Base-by-base conservation (phyloP, 2,329 filamentous ascomycete genomes). In the Aaosphaeria pasadenensis region DNA sequence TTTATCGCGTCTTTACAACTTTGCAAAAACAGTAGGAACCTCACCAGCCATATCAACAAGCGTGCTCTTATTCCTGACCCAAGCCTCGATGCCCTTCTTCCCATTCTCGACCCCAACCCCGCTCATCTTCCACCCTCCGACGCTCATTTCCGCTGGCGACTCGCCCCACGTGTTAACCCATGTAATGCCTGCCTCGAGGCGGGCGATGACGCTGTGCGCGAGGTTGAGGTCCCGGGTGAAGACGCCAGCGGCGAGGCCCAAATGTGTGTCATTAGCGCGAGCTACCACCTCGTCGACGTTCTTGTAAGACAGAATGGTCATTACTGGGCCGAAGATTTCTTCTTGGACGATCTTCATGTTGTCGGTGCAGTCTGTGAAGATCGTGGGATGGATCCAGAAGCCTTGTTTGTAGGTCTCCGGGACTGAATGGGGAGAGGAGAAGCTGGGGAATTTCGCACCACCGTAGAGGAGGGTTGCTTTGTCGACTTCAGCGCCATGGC, bases 131-230 rank as follows among this genome's bases (percentile, higher is more conserved):
- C 90, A 95, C 0, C 90, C 90, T 7, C 90, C 90, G 0, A 95
- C 90, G 2, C 87, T 87, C 91, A 95, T 95, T 76, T 95, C 90
- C 0, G 91, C 89, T 0, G 90, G 90, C 43, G 82, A 86, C 74
- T 95, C 90, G n/a, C 91, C 90, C 91, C 91, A 95, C 0, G 88
- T 91, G 69, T 95, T 95, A 45, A 95, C 79, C 90, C 90, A 95
- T 1, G 89, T 95, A 62, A 95, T 95, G 32, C 90, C 90, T 0
- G 89, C 89, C 64, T 95, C 80, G 5, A 95, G 74, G 61, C 82
- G 78, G 28, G 81, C 78, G 39, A 92, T 77, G 1, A 92, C 81
- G 39, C 81, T 76, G 62, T 95, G 89, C 47, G 88, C 90, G 42
- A 79, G 65, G 58, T 88, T 86, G 45, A 95, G 70, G 56, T 95